Evolutionary conservation across 1,284 basidiomycete genomes (phyloP).

Genomic region (Boletus smithii): DNA sequence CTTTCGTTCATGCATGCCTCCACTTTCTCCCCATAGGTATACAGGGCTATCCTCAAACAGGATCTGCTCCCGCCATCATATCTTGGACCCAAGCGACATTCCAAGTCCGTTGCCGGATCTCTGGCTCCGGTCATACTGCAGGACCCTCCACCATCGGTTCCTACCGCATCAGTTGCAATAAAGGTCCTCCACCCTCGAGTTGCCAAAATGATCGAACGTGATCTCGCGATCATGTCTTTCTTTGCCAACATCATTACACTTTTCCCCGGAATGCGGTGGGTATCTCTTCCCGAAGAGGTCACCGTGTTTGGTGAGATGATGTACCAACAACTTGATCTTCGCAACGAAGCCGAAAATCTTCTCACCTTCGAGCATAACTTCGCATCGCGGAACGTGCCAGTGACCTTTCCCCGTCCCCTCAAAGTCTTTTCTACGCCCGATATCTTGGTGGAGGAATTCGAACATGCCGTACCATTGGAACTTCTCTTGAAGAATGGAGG

Average conservation of each 20-base stretch:
- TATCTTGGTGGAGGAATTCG: constrained; percentile 88
- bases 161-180: constrained; percentile 87
- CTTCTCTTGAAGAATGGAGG: constrained; percentile 86
- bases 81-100: constrained; percentile 61
- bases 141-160: constrained; percentile 62
- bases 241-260: constrained; percentile 81
- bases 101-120: constrained; percentile 45
- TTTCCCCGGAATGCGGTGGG: constrained; percentile 94
- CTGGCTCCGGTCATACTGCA: constrained; percentile 55
- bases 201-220: constrained; percentile 77
- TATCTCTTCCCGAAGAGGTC: constrained; percentile 95
- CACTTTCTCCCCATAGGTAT: constrained; percentile 53
- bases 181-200: constrained; percentile 93
- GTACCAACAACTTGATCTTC: constrained; percentile 90
- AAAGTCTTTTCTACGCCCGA: constrained; percentile 75
- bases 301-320: constrained; percentile 96
- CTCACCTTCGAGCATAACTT: constrained; percentile 88
- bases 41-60: constrained; percentile 79
- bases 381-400: constrained; percentile 68
- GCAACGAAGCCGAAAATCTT: constrained; percentile 89
- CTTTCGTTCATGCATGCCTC: neutral
- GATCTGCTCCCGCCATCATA: constrained; percentile 84
- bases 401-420: constrained; percentile 90
- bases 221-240: constrained; percentile 92
- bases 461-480: constrained; percentile 91